These are phyloP conservation scores for Sarocladiaceae sp. DNA, from an alignment of 2,329 filamentous ascomycete genomes.

Conservation along the genomic window DNA sequence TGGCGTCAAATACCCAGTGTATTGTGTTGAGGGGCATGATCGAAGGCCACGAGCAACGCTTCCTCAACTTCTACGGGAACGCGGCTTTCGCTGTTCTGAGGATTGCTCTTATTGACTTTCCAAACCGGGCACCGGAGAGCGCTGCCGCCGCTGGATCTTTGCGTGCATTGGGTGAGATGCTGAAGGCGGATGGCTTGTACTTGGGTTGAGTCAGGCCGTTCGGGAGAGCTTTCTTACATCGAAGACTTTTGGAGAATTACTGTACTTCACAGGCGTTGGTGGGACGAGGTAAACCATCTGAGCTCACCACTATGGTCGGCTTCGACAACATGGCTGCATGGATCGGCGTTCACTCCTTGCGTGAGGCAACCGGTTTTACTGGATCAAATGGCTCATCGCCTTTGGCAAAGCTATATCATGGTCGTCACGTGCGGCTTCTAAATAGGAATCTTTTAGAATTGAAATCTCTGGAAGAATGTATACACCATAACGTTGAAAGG, in stretches of 20 bases:
- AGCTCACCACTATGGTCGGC: neutral
- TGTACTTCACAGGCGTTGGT: no score
- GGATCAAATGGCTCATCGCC: no score
- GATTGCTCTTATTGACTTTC: slow-evolving; percentile 70
- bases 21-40: slow-evolving; percentile 69
- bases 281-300: neutral
- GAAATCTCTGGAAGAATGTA: neutral
- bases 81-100: slow-evolving; percentile 68
- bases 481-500: neutral
- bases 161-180: slow-evolving; percentile 47
- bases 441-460: no score
- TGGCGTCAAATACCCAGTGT: slow-evolving; percentile 70
- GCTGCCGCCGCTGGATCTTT: slow-evolving; percentile 48
- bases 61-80: slow-evolving; percentile 77
- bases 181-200: slow-evolving; percentile 46
- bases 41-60: slow-evolving; percentile 66
- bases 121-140: slow-evolving; percentile 45
- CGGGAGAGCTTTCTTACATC: no score
- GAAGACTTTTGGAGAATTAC: no score
- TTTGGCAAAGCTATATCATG: no score
- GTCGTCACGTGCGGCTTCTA: no score
- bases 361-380: neutral
- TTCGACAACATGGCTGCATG: neutral
- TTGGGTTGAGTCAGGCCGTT: neutral
- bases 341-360: neutral